These are phyloP conservation scores for Aphanomyces astaci DNA, from an alignment of 352 stramenopile genomes.

Conservation along the genomic window DNA sequence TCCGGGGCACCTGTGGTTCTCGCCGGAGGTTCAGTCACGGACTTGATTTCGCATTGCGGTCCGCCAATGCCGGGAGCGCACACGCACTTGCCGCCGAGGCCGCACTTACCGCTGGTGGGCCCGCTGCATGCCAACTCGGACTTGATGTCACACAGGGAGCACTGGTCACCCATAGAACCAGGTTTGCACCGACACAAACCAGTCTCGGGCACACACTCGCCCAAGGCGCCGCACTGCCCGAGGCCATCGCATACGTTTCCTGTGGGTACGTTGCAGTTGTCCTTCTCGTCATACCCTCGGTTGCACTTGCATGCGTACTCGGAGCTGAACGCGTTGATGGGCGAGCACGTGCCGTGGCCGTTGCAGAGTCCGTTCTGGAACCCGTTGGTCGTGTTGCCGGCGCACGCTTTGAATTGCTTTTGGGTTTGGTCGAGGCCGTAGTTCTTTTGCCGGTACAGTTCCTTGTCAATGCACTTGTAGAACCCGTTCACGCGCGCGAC, in stretches of 20 bases:
- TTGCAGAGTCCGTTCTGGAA: constrained; percentile 35
- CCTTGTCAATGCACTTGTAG: constrained; percentile 54
- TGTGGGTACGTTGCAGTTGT: constrained; percentile 46
- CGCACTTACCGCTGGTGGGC: constrained; percentile 45
- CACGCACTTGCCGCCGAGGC: constrained; percentile 37
- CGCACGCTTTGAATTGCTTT: constrained; percentile 24
- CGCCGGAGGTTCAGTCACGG: not conserved
- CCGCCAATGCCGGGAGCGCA: constrained; percentile 54
- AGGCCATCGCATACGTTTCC: constrained; percentile 68
- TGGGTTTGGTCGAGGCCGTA: constrained; percentile 38
- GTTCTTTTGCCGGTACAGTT: constrained; percentile 36
- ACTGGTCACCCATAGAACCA: constrained; percentile 59
- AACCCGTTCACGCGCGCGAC: constrained; percentile 6
- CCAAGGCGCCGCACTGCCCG: constrained; percentile 42
- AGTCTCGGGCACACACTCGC: constrained; percentile 57
- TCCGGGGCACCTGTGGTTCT: not conserved
- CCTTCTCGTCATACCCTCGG: constrained; percentile 49
- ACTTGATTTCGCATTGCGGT: constrained; percentile 46
- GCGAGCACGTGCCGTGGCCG: constrained; percentile 57
- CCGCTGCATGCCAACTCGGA: not conserved
- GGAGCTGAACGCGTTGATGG: constrained; percentile 33
- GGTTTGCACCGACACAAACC: constrained; percentile 50
- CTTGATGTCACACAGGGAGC: constrained; percentile 55
- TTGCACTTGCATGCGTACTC: constrained; percentile 66
- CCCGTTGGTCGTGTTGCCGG: constrained; percentile 32